phyloP scores from a whole-genome alignment of 345 rosid species.

The Salix exigua region DNA sequence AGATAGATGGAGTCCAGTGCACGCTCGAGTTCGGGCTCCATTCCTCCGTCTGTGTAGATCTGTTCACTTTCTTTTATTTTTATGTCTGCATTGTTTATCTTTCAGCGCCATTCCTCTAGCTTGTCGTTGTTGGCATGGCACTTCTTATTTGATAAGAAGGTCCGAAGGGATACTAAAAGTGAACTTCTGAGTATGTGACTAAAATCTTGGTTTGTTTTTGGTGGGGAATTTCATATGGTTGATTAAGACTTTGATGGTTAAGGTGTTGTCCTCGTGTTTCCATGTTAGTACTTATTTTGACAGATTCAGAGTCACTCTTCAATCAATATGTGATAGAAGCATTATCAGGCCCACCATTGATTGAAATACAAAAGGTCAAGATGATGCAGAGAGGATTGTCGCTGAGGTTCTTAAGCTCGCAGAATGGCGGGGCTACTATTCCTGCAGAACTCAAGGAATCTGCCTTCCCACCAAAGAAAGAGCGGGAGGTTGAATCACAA shows the following conservation, averaged over 20 bases:
- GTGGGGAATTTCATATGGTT: conserved; percentile 67
- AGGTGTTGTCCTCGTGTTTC: conserved; percentile 77
- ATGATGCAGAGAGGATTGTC: conserved; percentile 46
- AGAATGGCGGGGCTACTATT: conserved; percentile 55
- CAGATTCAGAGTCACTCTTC: conserved; percentile 67
- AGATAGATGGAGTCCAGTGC: too few relatives aligned
- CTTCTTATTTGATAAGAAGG: too few relatives aligned
- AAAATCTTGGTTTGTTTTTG: conserved; percentile 64
- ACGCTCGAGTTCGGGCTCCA: too few relatives aligned
- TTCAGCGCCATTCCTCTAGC: too few relatives aligned
- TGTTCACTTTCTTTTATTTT: too few relatives aligned
- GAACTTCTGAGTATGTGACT: conserved; percentile 59
- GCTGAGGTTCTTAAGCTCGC: conserved; percentile 48
- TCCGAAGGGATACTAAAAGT: too few relatives aligned
- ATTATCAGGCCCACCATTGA: conserved; percentile 69
- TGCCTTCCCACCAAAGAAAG: conserved; percentile 34
- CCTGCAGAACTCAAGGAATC: conserved; percentile 55
- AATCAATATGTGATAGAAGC: conserved; percentile 81
- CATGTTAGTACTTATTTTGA: conserved; percentile 93
- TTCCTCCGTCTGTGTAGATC: too few relatives aligned
- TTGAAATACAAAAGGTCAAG: conserved; percentile 47
- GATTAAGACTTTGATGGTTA: conserved; percentile 71
- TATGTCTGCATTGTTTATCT: too few relatives aligned
- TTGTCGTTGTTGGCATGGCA: too few relatives aligned
- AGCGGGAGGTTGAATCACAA: conserved; percentile 28